These are phyloP conservation scores for Xylariaceae sp. DNA, from an alignment of 2,329 filamentous ascomycete species.

Conservation along the genomic window DNA sequence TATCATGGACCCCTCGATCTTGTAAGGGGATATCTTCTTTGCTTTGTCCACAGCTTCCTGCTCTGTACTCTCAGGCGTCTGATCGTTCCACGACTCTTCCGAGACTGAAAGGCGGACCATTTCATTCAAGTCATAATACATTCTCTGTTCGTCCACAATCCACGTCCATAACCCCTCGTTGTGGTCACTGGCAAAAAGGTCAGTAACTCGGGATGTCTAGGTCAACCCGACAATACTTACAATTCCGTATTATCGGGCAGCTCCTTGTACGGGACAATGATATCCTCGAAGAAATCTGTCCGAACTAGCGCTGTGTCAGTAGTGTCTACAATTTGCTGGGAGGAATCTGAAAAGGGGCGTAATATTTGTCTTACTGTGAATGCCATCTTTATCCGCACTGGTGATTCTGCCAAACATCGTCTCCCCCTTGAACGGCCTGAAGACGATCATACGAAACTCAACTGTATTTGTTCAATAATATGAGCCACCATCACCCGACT, in stretches of 20 bases:
- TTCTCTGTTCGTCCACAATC: conserved; percentile 71
- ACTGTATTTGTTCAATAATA: conserved; percentile 54
- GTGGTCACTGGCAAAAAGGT: conserved; percentile 60
- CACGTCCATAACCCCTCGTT: conserved; percentile 84
- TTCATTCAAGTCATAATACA: conserved; percentile 91
- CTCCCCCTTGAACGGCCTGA: conserved; percentile 94
- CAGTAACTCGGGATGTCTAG: conserved; percentile 30
- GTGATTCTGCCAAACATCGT: conserved; percentile 85
- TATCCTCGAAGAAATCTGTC: conserved; percentile 92
- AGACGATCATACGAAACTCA: conserved; percentile 91
- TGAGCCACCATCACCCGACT: not conserved
- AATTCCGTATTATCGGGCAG: conserved; percentile 77
- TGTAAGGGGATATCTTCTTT: conserved; percentile 68
- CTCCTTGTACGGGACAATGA: conserved; percentile 75
- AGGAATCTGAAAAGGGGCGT: not conserved
- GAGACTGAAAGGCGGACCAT: conserved; percentile 84
- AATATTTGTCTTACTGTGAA: conserved; percentile 58
- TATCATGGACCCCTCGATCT: conserved; percentile 67
- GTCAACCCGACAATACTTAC: conserved; percentile 51
- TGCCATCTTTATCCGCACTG: conserved; percentile 70
- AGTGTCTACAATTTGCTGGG: not conserved
- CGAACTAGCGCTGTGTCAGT: conserved; percentile 56
- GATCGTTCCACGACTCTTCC: conserved; percentile 88
- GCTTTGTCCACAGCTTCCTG: conserved; percentile 59
- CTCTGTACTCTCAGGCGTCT: conserved; percentile 70